Evolutionary conservation across 2,329 filamentous ascomycete species (phyloP), one percentile per base, ranked within the genome.

Genomic region (Madurella mycetomatis): DNA sequence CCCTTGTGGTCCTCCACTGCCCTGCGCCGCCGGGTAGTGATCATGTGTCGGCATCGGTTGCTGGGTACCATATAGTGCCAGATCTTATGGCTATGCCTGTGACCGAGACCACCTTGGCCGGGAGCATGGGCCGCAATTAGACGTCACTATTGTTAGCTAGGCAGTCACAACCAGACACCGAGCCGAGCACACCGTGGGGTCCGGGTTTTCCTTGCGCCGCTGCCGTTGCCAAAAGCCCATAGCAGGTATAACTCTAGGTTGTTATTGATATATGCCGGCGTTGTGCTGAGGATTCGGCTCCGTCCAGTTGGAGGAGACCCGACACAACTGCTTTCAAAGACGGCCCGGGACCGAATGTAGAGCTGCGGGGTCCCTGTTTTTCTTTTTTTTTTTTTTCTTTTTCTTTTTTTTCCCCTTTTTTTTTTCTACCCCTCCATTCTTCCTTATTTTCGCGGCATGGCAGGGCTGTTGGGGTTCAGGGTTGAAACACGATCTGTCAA

Each of bases 171-270:
- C 17, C 41, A 18, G 31, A 30, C 17, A 30, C 11, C 18, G 41
- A 13, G n/a, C 2, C 31, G 37, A 30, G 30, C 19, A 47, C 19
- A 15, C 16, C 41, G 31, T 56, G 50, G 47, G 54, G 49, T 56
- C 49, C 31, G 32, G 30, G 25, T 19, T 30, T 8, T 37, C 37
- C 31, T 30, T 49, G 17, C n/a, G 41, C 15, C 43, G 16, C 12
- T n/a, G 16, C n/a, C 12, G 32, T 45, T 16, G 39, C 34, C 4
- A 19, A 15, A 34, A 41, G 19, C 12, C 15, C 19, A 3, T 2
- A 19, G 16, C 37, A 39, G 41, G 12, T 25, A 45, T 51, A 32
- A 5, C 31, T 9, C 41, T 30, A 47, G 9, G 16, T 15, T 31
- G 17, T 51, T 17, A 31, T 53, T 31, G 34, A 45, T 43, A 42